Evolutionary conservation across 2,329 filamentous ascomycete genomes (phyloP), one percentile per base, ranked within the genome.

Genomic region (Venturia asperata): DNA sequence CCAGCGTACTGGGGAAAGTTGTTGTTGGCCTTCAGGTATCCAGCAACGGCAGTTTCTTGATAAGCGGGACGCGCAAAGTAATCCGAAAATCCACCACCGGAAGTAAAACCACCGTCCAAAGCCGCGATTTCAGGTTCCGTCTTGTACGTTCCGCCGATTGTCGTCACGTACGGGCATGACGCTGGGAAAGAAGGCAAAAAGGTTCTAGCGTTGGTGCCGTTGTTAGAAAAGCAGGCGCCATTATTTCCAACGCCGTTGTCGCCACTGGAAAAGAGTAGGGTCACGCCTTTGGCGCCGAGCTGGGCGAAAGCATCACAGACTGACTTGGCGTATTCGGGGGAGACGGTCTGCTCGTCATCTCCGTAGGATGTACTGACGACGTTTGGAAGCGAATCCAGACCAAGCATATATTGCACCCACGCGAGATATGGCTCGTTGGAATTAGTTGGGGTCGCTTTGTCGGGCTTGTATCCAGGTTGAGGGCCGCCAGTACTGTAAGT

Each of bases 121-220:
- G 60, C 64, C 11, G 64, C 64, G 17, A 66, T 42, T 66, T 81
- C 79, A 17, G 65, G 65, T 10, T 65, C 34, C n/a, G 58, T 42
- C 21, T 58, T 30, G 39, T 61, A 43, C n/a, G 65, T 66, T 27
- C 37, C 78, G 10, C 78, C 78, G 5, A 80, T 76, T 1, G 77
- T 72, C 3, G 80, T 82, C 15, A 81, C 77, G 68, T 79, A 81
- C 0, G 79, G 79, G 69, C 79, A 81, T 0, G 76, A 71, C 21
- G 77, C 78, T 2, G 79, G 79, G 71, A 81, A 81, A 27, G 75
- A 74, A 13, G 79, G 78, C 30, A 77, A 68, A 69, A 81, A 80
- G 6, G 75, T 76, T 6, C 3, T 34, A 2, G 19, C 37, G 15
- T 58, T 39, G 61, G 74, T 77, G 67, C 76, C 77, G 56, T 79